phyloP scores from a whole-genome alignment of 1,284 basidiomycete species.

The Leucoagaricus sp. region DNA sequence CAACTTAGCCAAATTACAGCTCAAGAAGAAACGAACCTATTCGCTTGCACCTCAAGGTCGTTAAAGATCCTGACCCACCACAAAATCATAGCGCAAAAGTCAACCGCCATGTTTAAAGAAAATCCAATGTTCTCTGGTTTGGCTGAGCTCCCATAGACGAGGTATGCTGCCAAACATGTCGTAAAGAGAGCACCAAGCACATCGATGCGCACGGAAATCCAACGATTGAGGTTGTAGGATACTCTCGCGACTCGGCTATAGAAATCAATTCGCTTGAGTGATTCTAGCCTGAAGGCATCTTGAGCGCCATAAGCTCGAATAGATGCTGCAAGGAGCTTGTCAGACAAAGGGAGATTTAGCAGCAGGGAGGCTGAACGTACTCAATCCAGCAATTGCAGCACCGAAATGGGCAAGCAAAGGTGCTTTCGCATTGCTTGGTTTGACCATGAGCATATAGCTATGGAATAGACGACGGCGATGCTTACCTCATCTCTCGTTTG shows the following conservation, averaged over 20 bases:
- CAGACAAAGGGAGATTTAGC: not conserved
- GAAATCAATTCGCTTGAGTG: constrained; percentile 45
- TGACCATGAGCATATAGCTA: not conserved
- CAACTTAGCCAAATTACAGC: not conserved
- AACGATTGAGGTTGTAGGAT: constrained; percentile 60
- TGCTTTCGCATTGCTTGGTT: constrained; percentile 26
- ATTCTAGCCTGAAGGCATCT: constrained; percentile 45
- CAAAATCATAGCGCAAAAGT: constrained; percentile 57
- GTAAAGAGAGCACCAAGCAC: constrained; percentile 53
- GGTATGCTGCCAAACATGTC: constrained; percentile 51
- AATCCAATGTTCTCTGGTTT: constrained; percentile 54
- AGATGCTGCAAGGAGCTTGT: constrained; percentile 44
- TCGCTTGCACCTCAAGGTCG: constrained; percentile 60
- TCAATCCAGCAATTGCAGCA: constrained; percentile 65
- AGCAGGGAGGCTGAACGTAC: constrained; percentile 34
- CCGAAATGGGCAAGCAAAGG: constrained; percentile 48
- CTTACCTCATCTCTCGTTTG: constrained; percentile 57
- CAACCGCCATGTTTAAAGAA: constrained; percentile 55
- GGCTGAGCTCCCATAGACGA: constrained; percentile 45
- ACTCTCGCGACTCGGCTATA: constrained; percentile 47
- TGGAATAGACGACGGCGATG: not conserved
- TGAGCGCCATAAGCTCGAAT: constrained; percentile 63
- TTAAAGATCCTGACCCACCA: constrained; percentile 56
- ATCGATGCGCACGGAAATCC: constrained; percentile 58
- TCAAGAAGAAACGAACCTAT: constrained; percentile 42